These are phyloP conservation scores for Lumnitzera littorea DNA, from an alignment of 345 rosid genomes.

Conservation along the genomic window DNA sequence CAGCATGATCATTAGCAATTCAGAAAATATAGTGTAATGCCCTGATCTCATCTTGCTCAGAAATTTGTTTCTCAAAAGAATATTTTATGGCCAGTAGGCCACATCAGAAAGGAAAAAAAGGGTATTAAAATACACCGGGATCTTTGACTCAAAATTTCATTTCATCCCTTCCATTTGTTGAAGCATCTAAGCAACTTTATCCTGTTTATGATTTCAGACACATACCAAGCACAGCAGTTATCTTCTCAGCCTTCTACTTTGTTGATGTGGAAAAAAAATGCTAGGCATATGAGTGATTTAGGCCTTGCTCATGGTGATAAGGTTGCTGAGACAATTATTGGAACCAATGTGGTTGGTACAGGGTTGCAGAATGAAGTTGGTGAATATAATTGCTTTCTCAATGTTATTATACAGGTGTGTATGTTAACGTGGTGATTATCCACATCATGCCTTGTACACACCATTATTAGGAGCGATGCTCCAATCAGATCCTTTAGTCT, in stretches of 20 bases:
- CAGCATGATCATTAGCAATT: too few relatives aligned
- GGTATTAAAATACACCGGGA: too few relatives aligned
- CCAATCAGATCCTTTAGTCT: constrained; percentile 4
- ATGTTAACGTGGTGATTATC: not conserved
- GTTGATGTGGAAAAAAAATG: constrained; percentile 17
- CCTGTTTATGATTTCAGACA: constrained; percentile 32
- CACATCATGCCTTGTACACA: too few relatives aligned
- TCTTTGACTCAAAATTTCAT: too few relatives aligned
- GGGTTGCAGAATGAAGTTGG: constrained; percentile 95
- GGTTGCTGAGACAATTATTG: constrained; percentile 20
- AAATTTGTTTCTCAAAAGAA: too few relatives aligned
- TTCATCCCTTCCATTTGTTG: too few relatives aligned
- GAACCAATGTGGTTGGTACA: constrained; percentile 51
- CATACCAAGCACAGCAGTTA: constrained; percentile 48
- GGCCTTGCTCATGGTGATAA: constrained; percentile 28
- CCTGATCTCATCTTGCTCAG: too few relatives aligned
- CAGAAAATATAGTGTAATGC: too few relatives aligned
- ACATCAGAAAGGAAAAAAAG: too few relatives aligned
- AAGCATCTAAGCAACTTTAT: too few relatives aligned
- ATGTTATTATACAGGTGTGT: constrained; percentile 91
- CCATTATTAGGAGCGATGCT: not conserved
- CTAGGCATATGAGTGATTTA: constrained; percentile 22
- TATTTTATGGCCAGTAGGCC: too few relatives aligned
- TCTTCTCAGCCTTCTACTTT: constrained; percentile 29
- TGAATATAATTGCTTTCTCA: constrained; percentile 94